Percentiles rank a stretch among this genome's conserved stretches.
Evolutionary conservation across 2,329 filamentous ascomycete genomes (phyloP).

Genomic region (Penicillium sp.): DNA sequence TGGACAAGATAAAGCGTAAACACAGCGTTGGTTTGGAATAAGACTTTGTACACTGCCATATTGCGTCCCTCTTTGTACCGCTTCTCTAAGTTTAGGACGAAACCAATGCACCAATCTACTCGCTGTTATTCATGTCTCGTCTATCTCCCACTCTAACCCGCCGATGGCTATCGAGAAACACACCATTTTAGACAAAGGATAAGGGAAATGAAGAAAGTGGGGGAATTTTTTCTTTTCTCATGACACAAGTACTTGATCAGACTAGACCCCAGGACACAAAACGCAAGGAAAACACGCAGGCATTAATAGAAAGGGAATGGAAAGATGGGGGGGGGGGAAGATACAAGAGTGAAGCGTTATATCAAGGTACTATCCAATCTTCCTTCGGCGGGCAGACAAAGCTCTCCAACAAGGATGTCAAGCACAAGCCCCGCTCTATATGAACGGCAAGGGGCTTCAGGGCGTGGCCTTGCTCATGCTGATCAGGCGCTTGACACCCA

Average conservation of each 20-base stretch:
- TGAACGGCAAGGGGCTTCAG: constrained; percentile 6
- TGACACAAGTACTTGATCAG: constrained; percentile 19
- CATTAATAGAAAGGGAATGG: constrained; percentile 23
- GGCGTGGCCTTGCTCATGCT: constrained; percentile 28
- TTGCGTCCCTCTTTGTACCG: not conserved
- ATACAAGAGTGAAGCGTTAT: constrained; percentile 15
- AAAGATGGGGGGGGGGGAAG: not conserved
- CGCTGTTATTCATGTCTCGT: constrained; percentile 13
- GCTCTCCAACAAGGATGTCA: not conserved
- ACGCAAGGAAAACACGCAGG: constrained; percentile 20
- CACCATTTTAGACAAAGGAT: not conserved
- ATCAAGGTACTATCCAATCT: constrained; percentile 6
- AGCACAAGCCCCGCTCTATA: constrained; percentile 1
- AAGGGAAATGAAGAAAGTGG: constrained; percentile 1
- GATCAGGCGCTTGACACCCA: constrained; percentile 28
- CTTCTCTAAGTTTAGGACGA: not conserved
- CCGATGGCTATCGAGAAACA: not conserved
- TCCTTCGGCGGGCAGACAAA: constrained; percentile 9
- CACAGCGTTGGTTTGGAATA: not conserved
- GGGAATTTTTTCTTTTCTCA: constrained; percentile 21
- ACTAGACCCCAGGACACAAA: constrained; percentile 14
- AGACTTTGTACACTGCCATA: not conserved
- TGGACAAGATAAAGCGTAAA: constrained; percentile 2
- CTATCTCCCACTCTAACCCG: constrained; percentile 16
- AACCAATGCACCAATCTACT: not conserved